Base-by-base conservation (phyloP, 225 moss, liverwort and hornwort genomes). In the Bryoerythrophyllum caledonicum region DNA sequence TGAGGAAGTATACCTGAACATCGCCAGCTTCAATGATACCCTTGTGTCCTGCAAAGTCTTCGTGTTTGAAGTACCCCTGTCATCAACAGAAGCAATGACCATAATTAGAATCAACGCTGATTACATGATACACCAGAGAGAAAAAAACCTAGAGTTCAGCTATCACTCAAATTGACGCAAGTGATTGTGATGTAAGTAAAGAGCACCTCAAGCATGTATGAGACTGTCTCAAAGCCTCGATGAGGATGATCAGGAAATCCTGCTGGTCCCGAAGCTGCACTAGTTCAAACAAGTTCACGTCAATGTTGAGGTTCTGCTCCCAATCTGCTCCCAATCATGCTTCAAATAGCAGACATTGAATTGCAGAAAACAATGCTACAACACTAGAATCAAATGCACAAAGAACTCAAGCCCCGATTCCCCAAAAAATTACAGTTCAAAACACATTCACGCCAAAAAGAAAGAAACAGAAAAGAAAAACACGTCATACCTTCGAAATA, bases 171-270 rank as follows among this genome's bases (percentile, higher is more conserved):
- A 27, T 63, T 0, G 1, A 57, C 52, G 37, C 30, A 73, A 52
- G 52, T 14, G 17, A 20, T 41, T 25, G 16, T 3, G 17, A 30
- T 2, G 68, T 1, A 43, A 35, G 2, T 12, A 51, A 27, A 60
- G 72, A 11, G 63, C 78, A 95, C 95, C 91, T 96, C 76, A 76
- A 91, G 79, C 93, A 96, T 90, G 79, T 96, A 96, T 1, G 96
- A 80, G 35, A 96, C 96, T 2, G 96, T 96, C 74, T 96, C 93
- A 74, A 96, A 96, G 6, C 96, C 96, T 67, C 93, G 89, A 86
- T 96, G 96, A 48, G 96, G 96, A 78, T 96, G 96, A 73, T 96
- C 93, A 38, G 96, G 96, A 79, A 96, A 96, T 68, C 96, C 96
- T 69, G 88, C 91, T 67, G 93, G 91, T 34, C 91, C 90, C 74